Percentiles rank a stretch among this genome's conserved stretches.
Conservation (phyloP, 1,284 basidiomycete genomes). For the Tylopilus microsporus region DNA sequence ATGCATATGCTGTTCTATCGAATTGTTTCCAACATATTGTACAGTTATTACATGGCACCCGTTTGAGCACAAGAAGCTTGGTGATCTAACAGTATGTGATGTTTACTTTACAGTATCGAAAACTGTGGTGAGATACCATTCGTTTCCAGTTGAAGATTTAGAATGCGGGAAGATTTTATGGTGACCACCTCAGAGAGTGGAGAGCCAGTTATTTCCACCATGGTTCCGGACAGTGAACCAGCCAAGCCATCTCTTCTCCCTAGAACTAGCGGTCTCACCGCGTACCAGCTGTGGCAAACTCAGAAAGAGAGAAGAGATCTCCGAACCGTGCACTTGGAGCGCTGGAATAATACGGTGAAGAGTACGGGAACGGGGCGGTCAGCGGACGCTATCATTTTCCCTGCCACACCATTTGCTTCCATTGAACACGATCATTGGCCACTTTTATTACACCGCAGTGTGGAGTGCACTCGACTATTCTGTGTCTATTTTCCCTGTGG, state of each 20-base stretch:
- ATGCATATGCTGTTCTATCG: neutral
- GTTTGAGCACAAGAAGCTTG: constrained; percentile 40
- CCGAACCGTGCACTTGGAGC: constrained; percentile 48
- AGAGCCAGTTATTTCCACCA: constrained; percentile 51
- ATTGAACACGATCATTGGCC: constrained; percentile 30
- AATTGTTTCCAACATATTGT: constrained; percentile 1
- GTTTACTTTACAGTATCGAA: too few species aligned
- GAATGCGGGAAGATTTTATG: constrained; percentile 42
- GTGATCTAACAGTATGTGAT: constrained; percentile 32
- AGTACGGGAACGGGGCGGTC: constrained; percentile 57
- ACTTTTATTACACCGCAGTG: constrained; percentile 51
- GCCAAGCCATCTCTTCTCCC: constrained; percentile 20
- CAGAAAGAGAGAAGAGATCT: constrained; percentile 44
- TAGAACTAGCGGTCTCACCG: constrained; percentile 29
- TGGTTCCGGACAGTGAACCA: constrained; percentile 35
- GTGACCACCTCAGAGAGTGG: constrained; percentile 38
- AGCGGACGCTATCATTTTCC: constrained; percentile 60
- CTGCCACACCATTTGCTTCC: constrained; percentile 42
- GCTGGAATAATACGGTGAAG: constrained; percentile 50
- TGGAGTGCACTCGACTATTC: constrained; percentile 72
- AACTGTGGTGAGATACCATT: neutral
- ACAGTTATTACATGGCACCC: constrained; percentile 40
- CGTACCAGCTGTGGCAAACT: constrained; percentile 55
- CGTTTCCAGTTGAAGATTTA: constrained; percentile 37
- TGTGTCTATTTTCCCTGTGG: constrained; percentile 60